A percentile compares a stretch with the other conserved stretches of the same genome.
phyloP scores from a whole-genome alignment of 2,329 filamentous ascomycete genomes.

The Ciborinia camelliae region DNA sequence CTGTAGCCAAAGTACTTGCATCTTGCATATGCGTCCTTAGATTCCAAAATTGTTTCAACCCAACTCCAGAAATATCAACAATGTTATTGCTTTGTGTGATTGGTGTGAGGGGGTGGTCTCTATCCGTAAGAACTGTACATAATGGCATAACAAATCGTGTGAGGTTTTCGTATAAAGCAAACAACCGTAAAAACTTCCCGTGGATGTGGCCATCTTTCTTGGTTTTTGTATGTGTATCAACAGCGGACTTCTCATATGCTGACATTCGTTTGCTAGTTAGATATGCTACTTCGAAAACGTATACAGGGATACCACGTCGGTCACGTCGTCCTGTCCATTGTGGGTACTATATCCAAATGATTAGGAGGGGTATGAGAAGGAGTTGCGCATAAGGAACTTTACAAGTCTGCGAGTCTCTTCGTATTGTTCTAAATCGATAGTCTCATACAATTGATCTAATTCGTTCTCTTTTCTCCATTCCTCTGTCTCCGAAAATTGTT shows the following conservation, averaged over 20 bases:
- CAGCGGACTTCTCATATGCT: constrained; percentile 66
- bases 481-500: constrained; percentile 84
- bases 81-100: constrained; percentile 94
- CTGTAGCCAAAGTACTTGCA: constrained; percentile 81
- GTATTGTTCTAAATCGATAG: constrained; percentile 81
- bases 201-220: constrained; percentile 64
- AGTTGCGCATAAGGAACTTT: constrained; percentile 33
- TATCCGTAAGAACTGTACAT: constrained; percentile 70
- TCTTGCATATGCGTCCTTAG: constrained; percentile 92
- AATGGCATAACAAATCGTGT: constrained; percentile 83
- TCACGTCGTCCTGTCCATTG: constrained; percentile 94
- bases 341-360: constrained; percentile 61
- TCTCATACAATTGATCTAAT: constrained; percentile 76
- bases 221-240: constrained; percentile 56
- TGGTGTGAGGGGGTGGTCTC: constrained; percentile 73
- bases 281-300: constrained; percentile 81
- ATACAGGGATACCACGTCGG: constrained; percentile 85
- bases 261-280: constrained; percentile 79
- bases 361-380: constrained; percentile 25
- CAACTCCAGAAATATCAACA: constrained; percentile 85
- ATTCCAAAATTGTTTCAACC: constrained; percentile 94
- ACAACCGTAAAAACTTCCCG: constrained; percentile 76
- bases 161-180: constrained; percentile 91
- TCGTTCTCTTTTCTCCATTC: constrained; percentile 80
- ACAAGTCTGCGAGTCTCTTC: constrained; percentile 77